Evolutionary conservation across 2,329 filamentous ascomycete species (phyloP).

Genomic region (Colletotrichum shisoi): DNA sequence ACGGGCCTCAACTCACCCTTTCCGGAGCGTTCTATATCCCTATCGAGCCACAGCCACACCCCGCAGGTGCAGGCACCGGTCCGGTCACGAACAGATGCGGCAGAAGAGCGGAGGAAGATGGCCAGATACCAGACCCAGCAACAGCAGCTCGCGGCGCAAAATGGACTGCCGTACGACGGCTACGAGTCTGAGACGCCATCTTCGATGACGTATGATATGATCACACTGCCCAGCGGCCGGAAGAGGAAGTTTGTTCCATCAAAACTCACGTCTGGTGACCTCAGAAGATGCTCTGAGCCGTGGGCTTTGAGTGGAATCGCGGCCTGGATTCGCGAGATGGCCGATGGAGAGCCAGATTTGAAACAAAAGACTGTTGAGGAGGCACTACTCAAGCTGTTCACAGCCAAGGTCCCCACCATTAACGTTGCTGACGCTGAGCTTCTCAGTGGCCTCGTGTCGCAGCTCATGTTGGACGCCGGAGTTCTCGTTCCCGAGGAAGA

Average conservation of each 20-base stretch:
- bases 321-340: conserved; percentile 85
- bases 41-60: conserved; percentile 81
- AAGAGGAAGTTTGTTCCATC: conserved; percentile 85
- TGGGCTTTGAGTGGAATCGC: conserved; percentile 94
- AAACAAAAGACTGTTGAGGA: conserved; percentile 86
- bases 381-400: conserved; percentile 87
- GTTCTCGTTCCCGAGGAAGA: conserved; percentile 90
- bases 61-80: conserved; percentile 83
- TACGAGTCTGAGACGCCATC: conserved; percentile 64
- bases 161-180: conserved; percentile 62
- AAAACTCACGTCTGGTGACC: conserved; percentile 81
- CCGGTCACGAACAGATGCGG: conserved; percentile 92
- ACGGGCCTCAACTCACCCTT: conserved; percentile 51
- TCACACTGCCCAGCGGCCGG: conserved; percentile 79
- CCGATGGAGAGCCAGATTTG: conserved; percentile 88
- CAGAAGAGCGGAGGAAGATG: conserved; percentile 69
- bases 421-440: conserved; percentile 96
- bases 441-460: conserved; percentile 78
- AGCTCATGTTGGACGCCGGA: conserved; percentile 79
- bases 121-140: conserved; percentile 65
- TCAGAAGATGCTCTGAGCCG: conserved; percentile 84
- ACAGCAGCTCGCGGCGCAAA: conserved; percentile 59
- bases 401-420: conserved; percentile 95
- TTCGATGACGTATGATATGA: conserved; percentile 77
- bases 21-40: conserved; percentile 78